Percentiles rank a stretch among this genome's conserved stretches.
phyloP scores from a whole-genome alignment of 768 basidiomycete species.

The Gloeostereum incarnatum region DNA sequence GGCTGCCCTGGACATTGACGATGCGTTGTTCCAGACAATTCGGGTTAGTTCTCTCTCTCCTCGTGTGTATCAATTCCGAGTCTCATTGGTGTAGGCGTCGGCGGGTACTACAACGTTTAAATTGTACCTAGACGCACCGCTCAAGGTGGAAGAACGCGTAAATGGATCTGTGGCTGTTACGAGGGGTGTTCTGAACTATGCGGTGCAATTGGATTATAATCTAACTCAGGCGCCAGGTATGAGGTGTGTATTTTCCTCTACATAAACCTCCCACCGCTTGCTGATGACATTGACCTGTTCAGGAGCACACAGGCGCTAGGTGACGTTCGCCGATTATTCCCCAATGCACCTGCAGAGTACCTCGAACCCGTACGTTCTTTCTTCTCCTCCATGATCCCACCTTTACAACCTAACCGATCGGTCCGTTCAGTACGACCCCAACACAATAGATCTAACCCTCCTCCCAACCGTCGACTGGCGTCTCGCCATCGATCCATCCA shows the following conservation, averaged over 20 bases:
- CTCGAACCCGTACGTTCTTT: no score
- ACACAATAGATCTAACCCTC: constrained; percentile 27
- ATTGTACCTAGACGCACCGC: constrained; percentile 21
- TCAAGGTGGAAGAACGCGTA: constrained; percentile 22
- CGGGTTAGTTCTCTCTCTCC: constrained; percentile 12
- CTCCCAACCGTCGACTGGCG: constrained; percentile 28
- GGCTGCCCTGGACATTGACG: constrained; percentile 15
- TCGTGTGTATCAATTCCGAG: constrained; percentile 5
- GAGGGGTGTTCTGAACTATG: constrained; percentile 28
- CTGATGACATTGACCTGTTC: neutral
- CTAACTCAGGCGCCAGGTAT: constrained; percentile 21
- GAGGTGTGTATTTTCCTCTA: constrained; percentile 13
- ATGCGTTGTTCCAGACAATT: constrained; percentile 21
- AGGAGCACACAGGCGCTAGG: constrained; percentile 28
- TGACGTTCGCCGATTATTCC: constrained; percentile 21
- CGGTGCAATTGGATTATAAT: constrained; percentile 25
- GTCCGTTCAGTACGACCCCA: constrained; percentile 22
- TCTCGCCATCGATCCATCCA: constrained; percentile 28
- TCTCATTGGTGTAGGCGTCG: constrained; percentile 5
- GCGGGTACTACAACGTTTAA: constrained; percentile 20
- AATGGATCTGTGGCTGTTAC: constrained; percentile 27
- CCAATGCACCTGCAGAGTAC: no score
- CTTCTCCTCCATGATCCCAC: no score
- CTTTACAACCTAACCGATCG: neutral
- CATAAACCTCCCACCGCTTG: neutral